A percentile compares a stretch with the other conserved stretches of the same genome.
Conservation (phyloP, 228 moss, liverwort and hornwort species). For the Sphagnum fallax region DNA sequence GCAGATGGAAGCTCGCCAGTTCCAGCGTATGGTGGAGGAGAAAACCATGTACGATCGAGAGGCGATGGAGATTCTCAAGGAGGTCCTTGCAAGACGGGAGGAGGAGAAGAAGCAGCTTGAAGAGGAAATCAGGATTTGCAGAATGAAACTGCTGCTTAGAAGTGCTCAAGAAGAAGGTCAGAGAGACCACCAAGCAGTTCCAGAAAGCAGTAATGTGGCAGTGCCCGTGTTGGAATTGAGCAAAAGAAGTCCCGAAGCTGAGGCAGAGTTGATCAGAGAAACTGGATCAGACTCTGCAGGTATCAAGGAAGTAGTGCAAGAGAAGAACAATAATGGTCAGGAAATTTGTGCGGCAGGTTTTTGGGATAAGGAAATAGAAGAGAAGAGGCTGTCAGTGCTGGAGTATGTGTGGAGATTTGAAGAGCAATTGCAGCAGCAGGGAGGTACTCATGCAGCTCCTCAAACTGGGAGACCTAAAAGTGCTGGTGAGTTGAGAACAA, state of each 20-base stretch:
- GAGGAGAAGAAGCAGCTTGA: slow-evolving; percentile 58
- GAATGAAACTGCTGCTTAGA: slow-evolving; percentile 30
- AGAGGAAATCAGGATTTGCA: slow-evolving; percentile 55
- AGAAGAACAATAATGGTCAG: background rate
- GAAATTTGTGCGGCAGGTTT: slow-evolving; percentile 5
- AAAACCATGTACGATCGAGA: slow-evolving; percentile 80
- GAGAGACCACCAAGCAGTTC: slow-evolving; percentile 23
- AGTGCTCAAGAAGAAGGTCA: background rate
- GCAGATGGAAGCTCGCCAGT: slow-evolving; percentile 87
- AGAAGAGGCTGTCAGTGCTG: slow-evolving; percentile 77
- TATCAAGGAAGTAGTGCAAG: background rate
- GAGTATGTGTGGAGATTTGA: slow-evolving; percentile 92
- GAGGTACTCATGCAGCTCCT: slow-evolving; percentile 20
- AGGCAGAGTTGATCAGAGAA: background rate
- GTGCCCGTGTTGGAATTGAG: background rate
- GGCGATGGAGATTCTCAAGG: slow-evolving; percentile 63
- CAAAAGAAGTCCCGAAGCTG: background rate
- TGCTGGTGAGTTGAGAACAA: slow-evolving; percentile 18
- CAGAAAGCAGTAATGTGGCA: slow-evolving; percentile 8
- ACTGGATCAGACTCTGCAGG: background rate
- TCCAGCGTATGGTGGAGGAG: slow-evolving; percentile 83
- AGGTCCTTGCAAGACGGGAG: slow-evolving; percentile 61
- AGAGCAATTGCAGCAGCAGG: slow-evolving; percentile 74
- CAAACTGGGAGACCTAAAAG: slow-evolving; percentile 28
- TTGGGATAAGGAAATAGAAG: slow-evolving; percentile 32